A percentile compares a stretch with the other conserved stretches of the same genome.
Evolutionary conservation across 495 filamentous ascomycete genomes (phyloP).

Genomic region (Aspergillus bridgeri): DNA sequence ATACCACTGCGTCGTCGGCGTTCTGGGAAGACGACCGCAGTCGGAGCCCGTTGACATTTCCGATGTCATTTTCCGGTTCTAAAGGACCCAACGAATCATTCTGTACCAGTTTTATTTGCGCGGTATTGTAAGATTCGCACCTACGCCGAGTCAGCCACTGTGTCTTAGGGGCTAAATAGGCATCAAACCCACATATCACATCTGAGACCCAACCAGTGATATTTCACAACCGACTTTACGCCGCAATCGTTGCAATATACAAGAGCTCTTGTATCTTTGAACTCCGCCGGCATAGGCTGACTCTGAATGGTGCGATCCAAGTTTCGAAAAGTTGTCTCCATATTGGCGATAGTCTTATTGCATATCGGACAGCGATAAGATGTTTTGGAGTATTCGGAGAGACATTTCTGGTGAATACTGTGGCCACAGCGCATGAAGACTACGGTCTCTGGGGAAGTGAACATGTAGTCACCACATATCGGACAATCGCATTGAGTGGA

Average conservation of each 20-base stretch:
- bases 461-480: conserved; percentile 98
- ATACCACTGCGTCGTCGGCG: conserved; percentile 22
- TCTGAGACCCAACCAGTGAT: conserved; percentile 93
- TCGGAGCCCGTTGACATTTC: conserved; percentile 16
- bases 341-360: conserved; percentile 88
- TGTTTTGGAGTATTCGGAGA: conserved; percentile 74
- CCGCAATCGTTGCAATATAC: conserved; percentile 94
- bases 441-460: conserved; percentile 82
- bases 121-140: conserved; percentile 82
- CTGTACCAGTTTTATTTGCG: conserved; percentile 62
- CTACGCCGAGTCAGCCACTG: conserved; percentile 33
- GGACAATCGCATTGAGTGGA: conserved; percentile 95
- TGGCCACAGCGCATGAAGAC: conserved; percentile 96
- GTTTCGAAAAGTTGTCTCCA: conserved; percentile 92
- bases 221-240: conserved; percentile 76
- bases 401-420: conserved; percentile 87
- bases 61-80: conserved; percentile 22
- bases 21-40: conserved; percentile 29
- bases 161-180: not conserved
- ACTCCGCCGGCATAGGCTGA: conserved; percentile 89
- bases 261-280: conserved; percentile 72
- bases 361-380: conserved; percentile 96
- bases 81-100: conserved; percentile 28
- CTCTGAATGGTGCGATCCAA: conserved; percentile 77
- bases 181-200: conserved; percentile 61